A percentile compares a stretch with the other conserved stretches of the same genome.
These are phyloP conservation scores for Kockiozyma suomiensis DNA, from an alignment of 805 yeast genomes.

Conservation along the genomic window DNA sequence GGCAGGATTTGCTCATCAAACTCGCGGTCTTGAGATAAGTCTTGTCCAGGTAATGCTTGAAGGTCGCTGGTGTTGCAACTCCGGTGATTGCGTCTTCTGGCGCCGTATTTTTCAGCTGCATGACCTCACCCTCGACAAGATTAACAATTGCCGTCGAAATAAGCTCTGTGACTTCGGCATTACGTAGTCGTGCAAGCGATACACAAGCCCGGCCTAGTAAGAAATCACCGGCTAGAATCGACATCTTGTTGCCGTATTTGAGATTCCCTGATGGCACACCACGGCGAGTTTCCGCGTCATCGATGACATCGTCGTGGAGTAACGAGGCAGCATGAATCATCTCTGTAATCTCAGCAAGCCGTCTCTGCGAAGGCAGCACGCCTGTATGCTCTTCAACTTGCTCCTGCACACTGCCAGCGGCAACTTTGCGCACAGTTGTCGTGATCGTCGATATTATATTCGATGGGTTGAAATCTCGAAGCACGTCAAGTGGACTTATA, in stretches of 20 bases:
- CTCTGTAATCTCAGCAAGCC: slow-evolving; percentile 96
- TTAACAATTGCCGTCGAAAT: slow-evolving; percentile 96
- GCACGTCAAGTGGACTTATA: slow-evolving; percentile 76
- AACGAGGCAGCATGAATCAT: slow-evolving; percentile 97
- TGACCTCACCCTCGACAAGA: slow-evolving; percentile 96
- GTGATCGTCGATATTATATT: slow-evolving; percentile 45
- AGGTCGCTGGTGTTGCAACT: slow-evolving; percentile 66
- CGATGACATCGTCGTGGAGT: slow-evolving; percentile 96
- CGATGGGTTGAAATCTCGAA: slow-evolving; percentile 84
- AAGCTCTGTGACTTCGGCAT: slow-evolving; percentile 96
- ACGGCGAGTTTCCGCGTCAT: slow-evolving; percentile 79
- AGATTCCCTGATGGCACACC: slow-evolving; percentile 90
- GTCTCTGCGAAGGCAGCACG: slow-evolving; percentile 91
- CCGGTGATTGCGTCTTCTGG: slow-evolving; percentile 50
- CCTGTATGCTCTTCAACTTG: slow-evolving; percentile 37
- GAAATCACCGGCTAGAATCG: slow-evolving; percentile 95
- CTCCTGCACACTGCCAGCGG: slow-evolving; percentile 6
- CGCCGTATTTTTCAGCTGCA: slow-evolving; percentile 96
- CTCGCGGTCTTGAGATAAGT: slow-evolving; percentile 95
- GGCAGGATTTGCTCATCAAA: slow-evolving; percentile 86
- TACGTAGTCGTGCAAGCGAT: slow-evolving; percentile 86
- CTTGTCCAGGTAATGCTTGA: slow-evolving; percentile 92
- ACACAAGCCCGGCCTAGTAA: slow-evolving; percentile 94
- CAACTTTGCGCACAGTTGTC: slow-evolving; percentile 7
- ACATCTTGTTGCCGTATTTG: slow-evolving; percentile 96